Base-by-base conservation (phyloP, 73 alveolate genomes). In the Symbiodinium natans region DNA sequence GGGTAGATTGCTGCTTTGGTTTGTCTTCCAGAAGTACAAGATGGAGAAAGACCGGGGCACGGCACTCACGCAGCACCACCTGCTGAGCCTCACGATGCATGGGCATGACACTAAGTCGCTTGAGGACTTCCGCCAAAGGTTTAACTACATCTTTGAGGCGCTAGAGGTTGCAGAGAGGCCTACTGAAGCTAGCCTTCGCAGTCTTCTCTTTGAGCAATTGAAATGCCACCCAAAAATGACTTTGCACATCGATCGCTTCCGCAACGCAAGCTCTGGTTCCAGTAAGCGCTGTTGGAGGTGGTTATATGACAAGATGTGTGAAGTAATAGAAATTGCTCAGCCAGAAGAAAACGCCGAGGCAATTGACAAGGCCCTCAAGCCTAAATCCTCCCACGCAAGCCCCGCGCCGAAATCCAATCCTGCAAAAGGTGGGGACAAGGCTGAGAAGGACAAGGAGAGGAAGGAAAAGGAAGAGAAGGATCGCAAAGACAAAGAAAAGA, bases 131-230 rank as follows among this genome's bases (percentile, higher is more conserved):
- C 29, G 77, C 8, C 29, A 13, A 19, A 13, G 77, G 77, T 19
- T 25, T 21, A 59, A 59, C 8, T 59, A 59, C 33, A 25, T 19
- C 33, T 59, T 8, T 6, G 77, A 59, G 29, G 29, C 77, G 34
- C 33, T 59, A 13, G 33, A 59, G 15, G 15, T 19, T 13, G 77
- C 29, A 6, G 77, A 59, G 33, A 10, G 77, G 29, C 77, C 77
- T 6, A 59, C 36, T 25, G 77, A 59, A 4, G 36, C 29, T 4
- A 15, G 85, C 71, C 9, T 87, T 17, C 23, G 94, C 33, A 39
- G 59, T 9, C 42, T 36, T 1, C 23, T 86, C 63, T 86, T 87
- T 40, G 94, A 87, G 33, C 86, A 87, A 46, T 39, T 87, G 46
- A 87, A 87, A 29, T 15, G 27, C 31, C 94, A 86, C n/a, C 93